Base-by-base conservation (phyloP, 345 rosid genomes). In the Acer saccharum region DNA sequence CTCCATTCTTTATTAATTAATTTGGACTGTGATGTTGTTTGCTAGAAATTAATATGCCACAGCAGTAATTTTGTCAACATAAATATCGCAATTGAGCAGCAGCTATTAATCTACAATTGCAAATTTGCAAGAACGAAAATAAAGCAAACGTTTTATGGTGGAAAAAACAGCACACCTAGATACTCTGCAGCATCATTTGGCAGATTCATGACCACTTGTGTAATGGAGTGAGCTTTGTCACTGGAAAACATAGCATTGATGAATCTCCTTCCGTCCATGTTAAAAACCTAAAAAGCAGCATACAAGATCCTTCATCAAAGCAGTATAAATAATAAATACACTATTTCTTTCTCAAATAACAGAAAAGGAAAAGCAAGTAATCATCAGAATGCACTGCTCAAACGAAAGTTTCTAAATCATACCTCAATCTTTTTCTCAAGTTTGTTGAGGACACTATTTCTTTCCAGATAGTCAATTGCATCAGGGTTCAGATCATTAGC, bases 261-360 rank as follows among this genome's bases (percentile, higher is more conserved):
- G 85, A 95, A 95, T 85, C 98, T 88, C 81, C 98, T 83, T 68
- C 98, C 98, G 25, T 93, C 96, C 96, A 93, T 95, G 86, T 93
- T 93, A 79, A 84, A 92, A 64, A 91, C 87, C 97, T 95, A 75
- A 20, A 76, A 14, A 78, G 55, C 64, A 77, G 65, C 27, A 80
- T 14, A 57, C 41, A 52, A 64, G 25, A 66, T 63, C 48, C 66
- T 72, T 18, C 80, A 44, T 55, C 44, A 23, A 73, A 74, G 69
- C 20, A 82, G 9, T 46, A 63, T 1, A 0, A 63, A 16, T 4
- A 17, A 63, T 1, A 0, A 63, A 16, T 4, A 18, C 61, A 64
- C 44, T 25, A 39, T 23, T 64, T 65, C 35, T 12, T 50, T 75
- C 8, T 35, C 18, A 18, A 62, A 48, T 12, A 21, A 18, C 6